phyloP scores from a whole-genome alignment of 192 early-diverging fungal species.

The Backusella macrospora region DNA sequence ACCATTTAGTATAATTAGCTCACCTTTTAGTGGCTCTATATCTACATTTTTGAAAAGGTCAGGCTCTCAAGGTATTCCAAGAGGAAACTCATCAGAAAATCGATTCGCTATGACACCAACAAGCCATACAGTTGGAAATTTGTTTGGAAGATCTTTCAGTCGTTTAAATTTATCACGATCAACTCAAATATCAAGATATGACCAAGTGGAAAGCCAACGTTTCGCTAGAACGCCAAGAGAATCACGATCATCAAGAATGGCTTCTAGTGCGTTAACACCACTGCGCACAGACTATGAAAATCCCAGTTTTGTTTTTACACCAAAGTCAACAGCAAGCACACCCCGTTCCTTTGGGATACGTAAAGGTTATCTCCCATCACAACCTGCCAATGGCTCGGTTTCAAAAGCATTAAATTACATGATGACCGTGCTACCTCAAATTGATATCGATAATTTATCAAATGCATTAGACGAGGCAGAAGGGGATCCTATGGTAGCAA shows the following conservation, averaged over 20 bases:
- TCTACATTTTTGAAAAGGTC: slow-evolving; percentile 25
- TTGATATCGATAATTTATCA: slow-evolving; percentile 14
- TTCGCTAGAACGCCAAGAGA: not conserved
- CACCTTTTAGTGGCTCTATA: slow-evolving; percentile 23
- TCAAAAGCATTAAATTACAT: slow-evolving; percentile 21
- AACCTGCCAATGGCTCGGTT: not conserved
- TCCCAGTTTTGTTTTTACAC: not conserved
- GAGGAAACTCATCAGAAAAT: not conserved
- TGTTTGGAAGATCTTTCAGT: slow-evolving; percentile 14
- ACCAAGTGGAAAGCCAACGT: not conserved
- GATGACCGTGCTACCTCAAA: slow-evolving; percentile 25
- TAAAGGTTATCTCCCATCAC: not conserved
- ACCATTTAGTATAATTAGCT: not conserved
- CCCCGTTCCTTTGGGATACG: not conserved
- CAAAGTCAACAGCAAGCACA: slow-evolving; percentile 2
- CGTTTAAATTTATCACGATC: slow-evolving; percentile 1
- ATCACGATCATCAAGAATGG: not conserved
- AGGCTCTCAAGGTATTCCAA: slow-evolving; percentile 9
- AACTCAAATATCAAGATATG: not conserved
- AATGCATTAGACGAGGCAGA: slow-evolving; percentile 24
- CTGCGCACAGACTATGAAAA: not conserved
- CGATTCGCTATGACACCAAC: not conserved
- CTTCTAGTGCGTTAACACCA: not conserved
- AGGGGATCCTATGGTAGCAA: slow-evolving; percentile 32
- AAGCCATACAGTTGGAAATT: not conserved